These are phyloP conservation scores for Ceratocystis huliohia DNA, from an alignment of 2,329 filamentous ascomycete species.

Conservation along the genomic window DNA sequence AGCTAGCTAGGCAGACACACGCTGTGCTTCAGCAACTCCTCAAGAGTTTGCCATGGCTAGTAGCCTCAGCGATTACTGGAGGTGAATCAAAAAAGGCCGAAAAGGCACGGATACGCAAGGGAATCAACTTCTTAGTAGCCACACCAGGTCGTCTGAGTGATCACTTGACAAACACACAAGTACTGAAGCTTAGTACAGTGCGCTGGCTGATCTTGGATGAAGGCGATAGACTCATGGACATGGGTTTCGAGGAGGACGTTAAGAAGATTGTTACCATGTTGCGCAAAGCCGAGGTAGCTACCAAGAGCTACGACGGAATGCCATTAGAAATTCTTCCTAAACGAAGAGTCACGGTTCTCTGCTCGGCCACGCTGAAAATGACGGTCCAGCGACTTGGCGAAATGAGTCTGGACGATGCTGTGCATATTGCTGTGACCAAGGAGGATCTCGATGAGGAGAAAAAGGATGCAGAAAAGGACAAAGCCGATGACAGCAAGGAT, in stretches of 20 bases:
- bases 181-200: slow-evolving; percentile 74
- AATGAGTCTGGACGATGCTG: slow-evolving; percentile 85
- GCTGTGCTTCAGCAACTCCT: slow-evolving; percentile 74
- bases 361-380: slow-evolving; percentile 96
- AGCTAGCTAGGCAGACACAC: slow-evolving; percentile 88
- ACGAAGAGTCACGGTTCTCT: slow-evolving; percentile 74
- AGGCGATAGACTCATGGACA: slow-evolving; percentile 94
- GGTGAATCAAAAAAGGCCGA: slow-evolving; percentile 64
- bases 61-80: slow-evolving; percentile 69
- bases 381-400: slow-evolving; percentile 88
- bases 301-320: slow-evolving; percentile 46
- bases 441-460: slow-evolving; percentile 31
- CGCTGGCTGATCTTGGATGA: slow-evolving; percentile 92
- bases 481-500: slow-evolving; percentile 26
- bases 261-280: slow-evolving; percentile 74
- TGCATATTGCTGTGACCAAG: slow-evolving; percentile 63
- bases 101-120: slow-evolving; percentile 86
- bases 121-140: slow-evolving; percentile 88
- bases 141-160: slow-evolving; percentile 85
- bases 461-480: slow-evolving; percentile 27
- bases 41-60: slow-evolving; percentile 85
- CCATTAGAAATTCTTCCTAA: slow-evolving; percentile 54
- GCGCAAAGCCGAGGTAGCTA: slow-evolving; percentile 48
- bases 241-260: slow-evolving; percentile 91
- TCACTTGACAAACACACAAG: slow-evolving; percentile 85